Evolutionary conservation across 2,329 filamentous ascomycete genomes (phyloP).

Genomic region (Diaporthe vaccinii): DNA sequence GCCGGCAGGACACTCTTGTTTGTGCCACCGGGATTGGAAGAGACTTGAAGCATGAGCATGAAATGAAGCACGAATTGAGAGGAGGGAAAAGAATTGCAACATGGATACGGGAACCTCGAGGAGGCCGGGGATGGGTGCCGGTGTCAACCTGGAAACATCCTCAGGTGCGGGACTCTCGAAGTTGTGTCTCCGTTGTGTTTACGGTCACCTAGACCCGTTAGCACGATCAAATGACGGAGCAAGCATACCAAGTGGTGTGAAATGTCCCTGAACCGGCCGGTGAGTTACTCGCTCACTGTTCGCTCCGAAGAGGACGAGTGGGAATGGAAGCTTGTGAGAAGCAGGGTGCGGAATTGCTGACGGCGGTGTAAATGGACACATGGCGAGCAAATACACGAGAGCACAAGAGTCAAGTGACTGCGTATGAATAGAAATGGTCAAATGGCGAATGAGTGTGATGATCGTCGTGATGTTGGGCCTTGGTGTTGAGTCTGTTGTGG

Average conservation of each 20-base stretch:
- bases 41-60: neutral
- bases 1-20: neutral
- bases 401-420: conserved; percentile 1
- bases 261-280: neutral
- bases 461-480: conserved; percentile 4
- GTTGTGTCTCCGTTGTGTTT: conserved; percentile 3
- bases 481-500: conserved; percentile 6
- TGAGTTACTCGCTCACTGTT: neutral
- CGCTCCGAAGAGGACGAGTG: conserved; percentile 7
- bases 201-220: conserved; percentile 5
- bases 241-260: conserved; percentile 1
- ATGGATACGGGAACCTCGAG: neutral
- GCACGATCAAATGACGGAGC: neutral
- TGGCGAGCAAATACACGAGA: neutral
- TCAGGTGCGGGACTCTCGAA: neutral
- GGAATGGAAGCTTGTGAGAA: neutral
- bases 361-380: neutral
- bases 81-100: neutral
- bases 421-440: neutral
- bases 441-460: neutral
- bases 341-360: conserved; percentile 1
- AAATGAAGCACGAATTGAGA: neutral
- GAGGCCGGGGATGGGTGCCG: neutral
- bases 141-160: neutral
- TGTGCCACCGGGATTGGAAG: conserved; percentile 1